These are phyloP conservation scores for Penicillium sp. DNA, from an alignment of 2,329 filamentous ascomycete genomes.

Conservation along the genomic window DNA sequence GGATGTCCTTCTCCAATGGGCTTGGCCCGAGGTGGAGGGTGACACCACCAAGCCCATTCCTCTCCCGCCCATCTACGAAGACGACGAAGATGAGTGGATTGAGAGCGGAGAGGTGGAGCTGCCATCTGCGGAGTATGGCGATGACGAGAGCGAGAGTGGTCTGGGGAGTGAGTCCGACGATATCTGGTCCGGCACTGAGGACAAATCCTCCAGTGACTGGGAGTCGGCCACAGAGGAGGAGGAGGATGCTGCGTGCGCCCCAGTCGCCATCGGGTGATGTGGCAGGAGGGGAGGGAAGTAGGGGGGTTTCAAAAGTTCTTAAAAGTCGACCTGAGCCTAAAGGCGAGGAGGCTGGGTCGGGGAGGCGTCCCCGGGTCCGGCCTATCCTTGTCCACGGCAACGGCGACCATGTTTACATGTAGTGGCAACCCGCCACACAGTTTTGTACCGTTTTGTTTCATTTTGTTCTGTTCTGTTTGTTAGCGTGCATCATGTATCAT, in stretches of 20 bases:
- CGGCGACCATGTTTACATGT: neutral
- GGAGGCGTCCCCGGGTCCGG: neutral
- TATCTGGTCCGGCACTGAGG: neutral
- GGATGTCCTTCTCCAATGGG: constrained; percentile 11
- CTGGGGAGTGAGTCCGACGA: neutral
- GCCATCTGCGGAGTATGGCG: neutral
- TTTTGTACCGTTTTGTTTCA: neutral
- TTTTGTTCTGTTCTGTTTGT: neutral
- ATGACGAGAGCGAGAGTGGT: neutral
- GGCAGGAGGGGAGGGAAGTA: no score
- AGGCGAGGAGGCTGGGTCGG: neutral
- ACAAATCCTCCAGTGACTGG: neutral
- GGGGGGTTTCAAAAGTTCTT: neutral
- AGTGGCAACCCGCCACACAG: constrained; percentile 4
- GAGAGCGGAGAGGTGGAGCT: neutral
- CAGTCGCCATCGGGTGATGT: neutral
- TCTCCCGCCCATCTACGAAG: no score
- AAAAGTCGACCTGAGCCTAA: neutral
- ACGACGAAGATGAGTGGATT: neutral
- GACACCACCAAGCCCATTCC: neutral
- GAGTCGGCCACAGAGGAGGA: neutral
- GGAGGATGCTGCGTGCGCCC: neutral
- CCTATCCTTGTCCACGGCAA: neutral
- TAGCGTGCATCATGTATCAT: neutral
- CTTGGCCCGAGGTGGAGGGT: neutral